Evolutionary conservation across 345 rosid genomes (phyloP).

Genomic region (Hibiscus mutabilis): DNA sequence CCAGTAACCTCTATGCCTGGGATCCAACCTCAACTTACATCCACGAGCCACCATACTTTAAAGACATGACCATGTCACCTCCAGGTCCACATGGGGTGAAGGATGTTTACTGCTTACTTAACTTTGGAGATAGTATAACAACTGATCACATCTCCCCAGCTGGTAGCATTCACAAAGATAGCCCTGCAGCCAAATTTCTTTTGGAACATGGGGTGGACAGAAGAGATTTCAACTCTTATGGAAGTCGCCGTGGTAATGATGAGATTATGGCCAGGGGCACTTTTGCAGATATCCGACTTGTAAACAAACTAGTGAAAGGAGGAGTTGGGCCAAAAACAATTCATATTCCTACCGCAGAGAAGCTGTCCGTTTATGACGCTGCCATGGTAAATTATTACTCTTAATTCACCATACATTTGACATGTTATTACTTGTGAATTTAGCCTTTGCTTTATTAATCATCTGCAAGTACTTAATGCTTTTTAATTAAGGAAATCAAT

Average conservation of each 20-base stretch:
- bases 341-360: constrained; percentile 74
- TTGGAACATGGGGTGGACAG: constrained; percentile 77
- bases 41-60: constrained; percentile 90
- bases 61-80: constrained; percentile 87
- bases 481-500: no score
- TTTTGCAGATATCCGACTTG: constrained; percentile 73
- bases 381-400: constrained; percentile 54
- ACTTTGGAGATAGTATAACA: constrained; percentile 85
- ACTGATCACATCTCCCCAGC: constrained; percentile 98
- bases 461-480: neutral
- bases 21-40: constrained; percentile 76
- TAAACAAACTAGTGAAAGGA: constrained; percentile 72
- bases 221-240: constrained; percentile 81
- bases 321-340: constrained; percentile 90
- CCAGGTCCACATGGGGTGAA: constrained; percentile 79
- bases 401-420: neutral
- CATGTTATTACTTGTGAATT: neutral
- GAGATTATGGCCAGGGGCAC: constrained; percentile 89
- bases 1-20: constrained; percentile 64
- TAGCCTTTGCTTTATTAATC: neutral
- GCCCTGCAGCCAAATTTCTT: constrained; percentile 84
- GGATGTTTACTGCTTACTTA: constrained; percentile 80
- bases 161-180: constrained; percentile 88
- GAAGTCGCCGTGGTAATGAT: constrained; percentile 87
- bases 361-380: constrained; percentile 70